Evolutionary conservation across 2,329 filamentous ascomycete genomes (phyloP).

Genomic region (Fusarium sp.): DNA sequence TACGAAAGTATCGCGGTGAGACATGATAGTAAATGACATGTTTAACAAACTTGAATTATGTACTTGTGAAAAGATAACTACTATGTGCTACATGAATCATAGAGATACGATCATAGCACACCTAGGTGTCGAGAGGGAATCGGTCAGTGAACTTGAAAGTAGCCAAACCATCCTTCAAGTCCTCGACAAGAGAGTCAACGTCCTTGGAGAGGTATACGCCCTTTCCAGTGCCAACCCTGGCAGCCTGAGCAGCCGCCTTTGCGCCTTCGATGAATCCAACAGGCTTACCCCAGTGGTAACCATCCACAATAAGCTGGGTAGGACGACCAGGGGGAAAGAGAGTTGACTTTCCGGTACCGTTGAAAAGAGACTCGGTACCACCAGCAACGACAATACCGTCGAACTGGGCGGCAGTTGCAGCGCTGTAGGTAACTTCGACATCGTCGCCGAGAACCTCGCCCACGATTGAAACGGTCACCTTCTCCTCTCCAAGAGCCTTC

Average conservation of each 20-base stretch:
- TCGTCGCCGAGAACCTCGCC: conserved; percentile 66
- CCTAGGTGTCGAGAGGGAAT: conserved; percentile 64
- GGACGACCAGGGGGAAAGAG: conserved; percentile 74
- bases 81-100: not conserved
- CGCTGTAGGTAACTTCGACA: conserved; percentile 72
- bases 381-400: conserved; percentile 71
- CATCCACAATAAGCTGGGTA: conserved; percentile 69
- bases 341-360: conserved; percentile 55
- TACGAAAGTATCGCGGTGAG: not conserved
- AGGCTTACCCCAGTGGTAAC: conserved; percentile 77
- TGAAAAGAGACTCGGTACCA: conserved; percentile 65
- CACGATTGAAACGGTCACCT: conserved; percentile 69
- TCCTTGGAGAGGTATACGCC: conserved; percentile 56
- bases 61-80: not conserved
- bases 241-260: conserved; percentile 52
- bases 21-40: not conserved
- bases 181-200: conserved; percentile 54
- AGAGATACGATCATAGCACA: no score
- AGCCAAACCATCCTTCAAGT: conserved; percentile 68
- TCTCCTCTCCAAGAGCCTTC: conserved; percentile 58
- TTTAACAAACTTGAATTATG: not conserved
- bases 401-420: conserved; percentile 70
- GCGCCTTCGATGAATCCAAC: conserved; percentile 67
- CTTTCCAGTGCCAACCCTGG: conserved; percentile 56
- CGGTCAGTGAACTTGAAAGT: conserved; percentile 74